Evolutionary conservation across 257 asterid genomes (phyloP), one percentile per base, ranked within the genome.

Genomic region (Ilex aquifolium): DNA sequence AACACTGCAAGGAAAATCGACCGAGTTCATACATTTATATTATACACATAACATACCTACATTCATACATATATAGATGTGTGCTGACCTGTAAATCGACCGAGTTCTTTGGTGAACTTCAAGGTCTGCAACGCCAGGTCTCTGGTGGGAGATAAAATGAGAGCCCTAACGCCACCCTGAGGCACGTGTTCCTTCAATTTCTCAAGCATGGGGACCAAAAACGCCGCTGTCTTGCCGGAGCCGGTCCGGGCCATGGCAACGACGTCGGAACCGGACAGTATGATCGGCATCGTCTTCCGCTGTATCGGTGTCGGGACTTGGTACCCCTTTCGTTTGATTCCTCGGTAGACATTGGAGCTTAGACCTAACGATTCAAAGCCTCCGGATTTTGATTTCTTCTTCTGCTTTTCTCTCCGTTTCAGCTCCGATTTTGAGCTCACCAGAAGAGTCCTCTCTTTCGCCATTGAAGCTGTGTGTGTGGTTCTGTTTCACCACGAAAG

Each of bases 231-330:
- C 65, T 93, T 90, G 0, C 96, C 97, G 10, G 97, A 93, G 4
- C 99, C 99, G 0, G 99, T 90, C 7, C 97, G 87, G 8, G 99
- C 99, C 99, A 93, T 93, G 60, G 99, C 99, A 3, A 93, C 99
- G 17, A 93, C 88, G 66, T 93, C 97, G 67, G 76, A 69, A 10
- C 97, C 97, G 0, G 87, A 62, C 0, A 85, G 79, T 11, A 93
- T 90, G 4, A 85, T 76, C 0, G 99, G 99, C 95, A 93, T 89
- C 8, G 95, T 80, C 68, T 87, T 93, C 7, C 99, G 78, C 82
- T 93, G 95, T 7, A 93, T 93, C 13, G 99, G 99, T 42, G 97
- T 93, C 13, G 99, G 97, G 10, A 93, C 95, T 48, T 69, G 80
- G 75, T 93, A 93, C 0, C 99, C 99, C 76, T 87, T 93, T 70